phyloP scores from a whole-genome alignment of 768 basidiomycete genomes.

The Pleurotus citrinopileatus region DNA sequence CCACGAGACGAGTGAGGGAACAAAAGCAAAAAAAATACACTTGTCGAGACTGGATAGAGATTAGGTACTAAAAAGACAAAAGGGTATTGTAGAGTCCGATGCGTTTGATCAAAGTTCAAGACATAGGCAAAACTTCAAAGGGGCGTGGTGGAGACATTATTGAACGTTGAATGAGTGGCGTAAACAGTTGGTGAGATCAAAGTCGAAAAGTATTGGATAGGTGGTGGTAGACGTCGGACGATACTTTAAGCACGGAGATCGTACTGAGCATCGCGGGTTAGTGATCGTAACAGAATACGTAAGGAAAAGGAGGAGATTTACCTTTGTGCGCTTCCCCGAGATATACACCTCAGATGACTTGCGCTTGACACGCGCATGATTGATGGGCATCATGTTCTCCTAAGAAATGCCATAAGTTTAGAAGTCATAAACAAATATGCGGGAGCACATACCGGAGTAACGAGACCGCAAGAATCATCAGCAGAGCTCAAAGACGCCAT shows the following conservation, averaged over 20 bases:
- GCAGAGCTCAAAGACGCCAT: constrained; percentile 25
- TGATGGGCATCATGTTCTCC: constrained; percentile 13
- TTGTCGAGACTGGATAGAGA: background rate
- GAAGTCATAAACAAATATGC: background rate
- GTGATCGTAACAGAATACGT: background rate
- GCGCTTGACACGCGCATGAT: constrained; percentile 32
- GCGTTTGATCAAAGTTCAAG: background rate
- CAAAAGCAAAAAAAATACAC: background rate
- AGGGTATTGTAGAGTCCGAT: constrained; percentile 3
- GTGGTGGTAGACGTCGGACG: too few species aligned
- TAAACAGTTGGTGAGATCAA: background rate
- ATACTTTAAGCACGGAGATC: too few species aligned
- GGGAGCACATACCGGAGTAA: background rate
- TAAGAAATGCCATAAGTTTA: constrained; percentile 4
- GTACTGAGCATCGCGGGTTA: too few species aligned
- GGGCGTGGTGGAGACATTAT: background rate
- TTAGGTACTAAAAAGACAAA: background rate
- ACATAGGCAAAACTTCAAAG: background rate
- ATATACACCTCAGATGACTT: constrained; percentile 28
- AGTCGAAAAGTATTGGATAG: too few species aligned
- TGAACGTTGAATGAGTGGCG: constrained; percentile 5
- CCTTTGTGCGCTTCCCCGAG: constrained; percentile 40
- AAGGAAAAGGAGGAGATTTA: constrained; percentile 10
- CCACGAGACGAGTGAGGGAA: background rate
- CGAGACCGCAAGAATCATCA: background rate